Percentiles rank a stretch among this genome's conserved stretches.
Evolutionary conservation across 2,329 filamentous ascomycete genomes (phyloP).

Genomic region (Phyllachora maydis): DNA sequence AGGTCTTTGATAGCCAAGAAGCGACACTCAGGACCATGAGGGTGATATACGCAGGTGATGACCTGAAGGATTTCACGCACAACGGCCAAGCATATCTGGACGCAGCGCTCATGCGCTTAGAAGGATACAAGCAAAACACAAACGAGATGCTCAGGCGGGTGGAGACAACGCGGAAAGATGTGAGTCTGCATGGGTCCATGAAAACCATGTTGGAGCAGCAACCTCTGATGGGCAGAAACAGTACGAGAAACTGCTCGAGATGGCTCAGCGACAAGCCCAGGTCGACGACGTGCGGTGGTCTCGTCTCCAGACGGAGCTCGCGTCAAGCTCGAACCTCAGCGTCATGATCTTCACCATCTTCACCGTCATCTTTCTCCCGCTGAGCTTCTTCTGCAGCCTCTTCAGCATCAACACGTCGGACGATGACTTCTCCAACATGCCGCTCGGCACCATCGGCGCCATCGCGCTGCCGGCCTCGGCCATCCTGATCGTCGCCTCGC

Average conservation of each 20-base stretch:
- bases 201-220: too few relatives aligned
- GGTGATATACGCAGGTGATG: slow-evolving; percentile 17
- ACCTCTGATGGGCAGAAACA: too few relatives aligned
- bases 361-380: slow-evolving; percentile 40
- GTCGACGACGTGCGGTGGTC: slow-evolving; percentile 45
- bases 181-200: too few relatives aligned
- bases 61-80: slow-evolving; percentile 17
- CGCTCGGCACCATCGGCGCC: slow-evolving; percentile 21
- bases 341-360: slow-evolving; percentile 47
- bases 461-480: slow-evolving; percentile 26
- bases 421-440: slow-evolving; percentile 28
- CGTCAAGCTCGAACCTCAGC: slow-evolving; percentile 37
- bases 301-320: slow-evolving; percentile 39
- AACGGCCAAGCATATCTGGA: slow-evolving; percentile 28
- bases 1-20: slow-evolving; percentile 35
- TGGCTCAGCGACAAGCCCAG: slow-evolving; percentile 46
- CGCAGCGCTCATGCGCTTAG: slow-evolving; percentile 28
- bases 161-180: slow-evolving; percentile 33
- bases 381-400: slow-evolving; percentile 43
- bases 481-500: slow-evolving; percentile 24
- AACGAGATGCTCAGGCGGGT: slow-evolving; percentile 38
- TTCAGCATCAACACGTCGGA: slow-evolving; percentile 45
- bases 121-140: slow-evolving; percentile 31
- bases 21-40: slow-evolving; percentile 25
- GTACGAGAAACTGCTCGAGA: slow-evolving; percentile 45